These are phyloP conservation scores for Ustulina deusta DNA, from an alignment of 2,329 filamentous ascomycete genomes.

Conservation along the genomic window DNA sequence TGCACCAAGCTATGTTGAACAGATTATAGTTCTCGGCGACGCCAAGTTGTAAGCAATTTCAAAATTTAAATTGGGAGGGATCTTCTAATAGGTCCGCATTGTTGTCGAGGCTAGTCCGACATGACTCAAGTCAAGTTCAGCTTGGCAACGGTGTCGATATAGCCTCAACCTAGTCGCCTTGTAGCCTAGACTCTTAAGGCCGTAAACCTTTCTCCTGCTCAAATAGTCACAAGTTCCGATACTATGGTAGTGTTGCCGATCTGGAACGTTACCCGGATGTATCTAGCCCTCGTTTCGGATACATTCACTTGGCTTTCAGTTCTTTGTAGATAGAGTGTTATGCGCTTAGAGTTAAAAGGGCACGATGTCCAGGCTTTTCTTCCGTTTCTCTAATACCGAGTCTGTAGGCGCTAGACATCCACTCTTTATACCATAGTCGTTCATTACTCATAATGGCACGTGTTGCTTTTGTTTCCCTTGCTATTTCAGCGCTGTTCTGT, in stretches of 20 bases:
- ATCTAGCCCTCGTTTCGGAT: background rate
- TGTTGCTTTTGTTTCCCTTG: conserved; percentile 32
- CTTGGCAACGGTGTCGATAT: conserved; percentile 30
- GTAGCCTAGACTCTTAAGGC: conserved; percentile 10
- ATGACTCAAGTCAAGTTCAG: conserved; percentile 11
- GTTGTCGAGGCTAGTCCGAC: conserved; percentile 9
- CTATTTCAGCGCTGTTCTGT: conserved; percentile 37
- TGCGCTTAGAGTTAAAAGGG: conserved; percentile 18
- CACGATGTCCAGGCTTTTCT: conserved; percentile 16
- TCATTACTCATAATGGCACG: conserved; percentile 42
- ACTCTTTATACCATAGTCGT: conserved; percentile 15
- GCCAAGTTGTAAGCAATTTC: conserved; percentile 22
- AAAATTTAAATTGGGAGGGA: conserved; percentile 25
- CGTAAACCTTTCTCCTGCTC: background rate
- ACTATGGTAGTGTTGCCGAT: background rate
- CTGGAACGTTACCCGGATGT: conserved; percentile 7
- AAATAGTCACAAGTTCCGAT: conserved; percentile 14
- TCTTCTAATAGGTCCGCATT: conserved; percentile 19
- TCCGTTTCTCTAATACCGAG: background rate
- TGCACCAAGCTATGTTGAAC: conserved; percentile 2
- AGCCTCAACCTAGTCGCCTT: conserved; percentile 25
- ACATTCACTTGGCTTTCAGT: background rate
- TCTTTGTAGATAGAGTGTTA: conserved; percentile 1
- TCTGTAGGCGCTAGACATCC: conserved; percentile 18
- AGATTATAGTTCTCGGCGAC: background rate